Evolutionary conservation across 2,329 filamentous ascomycete species (phyloP).

Genomic region (Ceratocystis papillata): DNA sequence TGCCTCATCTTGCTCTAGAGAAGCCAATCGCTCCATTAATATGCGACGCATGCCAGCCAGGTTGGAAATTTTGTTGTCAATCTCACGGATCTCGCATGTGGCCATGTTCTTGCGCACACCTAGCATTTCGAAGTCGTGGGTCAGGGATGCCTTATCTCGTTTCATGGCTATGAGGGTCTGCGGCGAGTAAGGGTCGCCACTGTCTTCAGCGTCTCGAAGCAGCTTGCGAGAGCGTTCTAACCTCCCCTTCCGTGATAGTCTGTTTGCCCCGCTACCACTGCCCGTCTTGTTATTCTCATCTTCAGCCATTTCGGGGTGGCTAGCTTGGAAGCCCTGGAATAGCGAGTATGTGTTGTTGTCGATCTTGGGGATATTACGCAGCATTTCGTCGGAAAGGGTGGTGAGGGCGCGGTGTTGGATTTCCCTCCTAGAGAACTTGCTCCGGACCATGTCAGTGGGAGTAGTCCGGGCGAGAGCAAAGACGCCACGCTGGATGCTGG

Average conservation of each 20-base stretch:
- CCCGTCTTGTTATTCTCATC: conserved; percentile 31
- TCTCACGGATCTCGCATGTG: conserved; percentile 87
- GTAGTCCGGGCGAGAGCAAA: conserved; percentile 85
- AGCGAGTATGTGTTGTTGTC: conserved; percentile 77
- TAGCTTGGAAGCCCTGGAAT: conserved; percentile 93
- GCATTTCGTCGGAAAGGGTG: conserved; percentile 79
- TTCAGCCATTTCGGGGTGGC: conserved; percentile 60
- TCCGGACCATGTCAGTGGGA: conserved; percentile 87
- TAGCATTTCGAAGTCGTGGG: conserved; percentile 83
- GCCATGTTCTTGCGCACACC: conserved; percentile 94
- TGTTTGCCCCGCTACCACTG: conserved; percentile 44
- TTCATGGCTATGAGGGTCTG: conserved; percentile 63
- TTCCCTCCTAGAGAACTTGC: conserved; percentile 77
- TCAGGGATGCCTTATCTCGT: conserved; percentile 67
- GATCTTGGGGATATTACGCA: conserved; percentile 71
- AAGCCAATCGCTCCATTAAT: conserved; percentile 74
- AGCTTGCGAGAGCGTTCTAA: conserved; percentile 67
- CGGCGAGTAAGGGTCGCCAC: conserved; percentile 34
- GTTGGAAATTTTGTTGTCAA: conserved; percentile 93
- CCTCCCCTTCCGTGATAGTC: conserved; percentile 37
- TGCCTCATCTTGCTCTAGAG: conserved; percentile 80
- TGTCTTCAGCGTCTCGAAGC: conserved; percentile 46
- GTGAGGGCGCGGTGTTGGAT: conserved; percentile 89
- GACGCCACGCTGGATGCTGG: conserved; percentile 74
- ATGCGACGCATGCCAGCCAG: conserved; percentile 86